Percentiles rank a stretch among this genome's conserved stretches.
Evolutionary conservation across 768 basidiomycete species (phyloP).

Genomic region (Amanita phalloides): DNA sequence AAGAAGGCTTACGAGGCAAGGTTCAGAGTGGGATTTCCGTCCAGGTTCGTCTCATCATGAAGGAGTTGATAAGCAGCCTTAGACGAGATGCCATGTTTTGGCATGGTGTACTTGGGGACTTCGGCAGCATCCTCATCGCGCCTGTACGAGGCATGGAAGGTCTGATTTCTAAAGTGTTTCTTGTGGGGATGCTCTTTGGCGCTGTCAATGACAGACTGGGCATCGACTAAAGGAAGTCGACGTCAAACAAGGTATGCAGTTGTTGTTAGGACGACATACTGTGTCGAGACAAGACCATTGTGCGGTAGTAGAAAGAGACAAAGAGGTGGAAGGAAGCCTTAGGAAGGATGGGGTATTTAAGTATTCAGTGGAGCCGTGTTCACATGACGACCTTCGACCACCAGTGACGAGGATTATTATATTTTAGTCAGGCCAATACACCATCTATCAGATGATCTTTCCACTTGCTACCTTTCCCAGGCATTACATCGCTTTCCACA

Average conservation of each 20-base stretch:
- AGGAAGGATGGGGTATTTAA: not conserved
- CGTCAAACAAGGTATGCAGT: not conserved
- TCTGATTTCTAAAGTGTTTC: slow-evolving; percentile 21
- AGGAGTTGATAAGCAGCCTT: slow-evolving; percentile 38
- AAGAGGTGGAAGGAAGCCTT: not conserved
- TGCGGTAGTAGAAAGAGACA: too few species aligned
- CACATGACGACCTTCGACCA: not conserved
- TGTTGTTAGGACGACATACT: not conserved
- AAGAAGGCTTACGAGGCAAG: slow-evolving; percentile 47
- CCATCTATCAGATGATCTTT: slow-evolving; percentile 37
- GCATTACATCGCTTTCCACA: slow-evolving; percentile 42
- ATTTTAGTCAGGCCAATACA: slow-evolving; percentile 21
- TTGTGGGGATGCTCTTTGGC: slow-evolving; percentile 27
- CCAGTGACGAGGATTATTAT: not conserved
- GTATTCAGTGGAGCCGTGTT: not conserved
- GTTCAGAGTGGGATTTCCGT: slow-evolving; percentile 49
- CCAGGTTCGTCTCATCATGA: slow-evolving; percentile 46
- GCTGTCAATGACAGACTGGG: slow-evolving; percentile 35
- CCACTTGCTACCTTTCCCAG: slow-evolving; percentile 46
- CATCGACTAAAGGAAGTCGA: slow-evolving; percentile 25
- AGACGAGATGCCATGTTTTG: slow-evolving; percentile 29
- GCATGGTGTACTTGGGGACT: slow-evolving; percentile 36
- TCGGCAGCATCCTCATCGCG: slow-evolving; percentile 28
- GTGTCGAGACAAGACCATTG: slow-evolving; percentile 5
- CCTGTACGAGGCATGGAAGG: slow-evolving; percentile 22